phyloP scores from a whole-genome alignment of 1,284 basidiomycete genomes.

The Cryptococcus sp. region DNA sequence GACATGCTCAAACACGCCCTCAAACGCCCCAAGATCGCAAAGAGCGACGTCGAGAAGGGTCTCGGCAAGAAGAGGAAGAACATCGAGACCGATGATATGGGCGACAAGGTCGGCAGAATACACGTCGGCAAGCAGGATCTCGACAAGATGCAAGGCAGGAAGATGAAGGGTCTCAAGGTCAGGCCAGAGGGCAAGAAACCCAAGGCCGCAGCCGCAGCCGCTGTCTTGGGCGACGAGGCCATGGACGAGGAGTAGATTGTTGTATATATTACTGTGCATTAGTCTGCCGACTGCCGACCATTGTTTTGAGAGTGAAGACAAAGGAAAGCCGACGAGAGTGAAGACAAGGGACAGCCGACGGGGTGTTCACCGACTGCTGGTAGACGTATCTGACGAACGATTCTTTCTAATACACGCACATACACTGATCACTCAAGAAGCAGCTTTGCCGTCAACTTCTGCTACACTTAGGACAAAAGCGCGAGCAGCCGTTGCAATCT shows the following conservation, averaged over 20 bases:
- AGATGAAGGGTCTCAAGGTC: constrained; percentile 54
- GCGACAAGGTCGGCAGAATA: constrained; percentile 85
- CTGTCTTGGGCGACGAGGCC: constrained; percentile 21
- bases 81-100: constrained; percentile 97
- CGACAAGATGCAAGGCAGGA: constrained; percentile 67
- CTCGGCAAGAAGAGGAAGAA: constrained; percentile 93
- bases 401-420: too few relatives aligned
- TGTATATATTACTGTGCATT: constrained; percentile 14
- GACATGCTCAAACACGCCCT: constrained; percentile 80
- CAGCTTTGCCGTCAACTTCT: too few relatives aligned
- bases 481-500: neutral
- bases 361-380: too few relatives aligned
- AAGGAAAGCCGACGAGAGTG: too few relatives aligned
- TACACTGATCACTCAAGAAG: too few relatives aligned
- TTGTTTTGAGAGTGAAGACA: too few relatives aligned
- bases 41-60: constrained; percentile 79
- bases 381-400: too few relatives aligned
- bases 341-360: too few relatives aligned
- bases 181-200: constrained; percentile 18
- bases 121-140: constrained; percentile 92
- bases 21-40: constrained; percentile 81
- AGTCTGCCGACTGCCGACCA: neutral
- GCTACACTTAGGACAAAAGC: too few relatives aligned
- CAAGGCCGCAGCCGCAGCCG: constrained; percentile 23
- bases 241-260: constrained; percentile 21